Conservation (phyloP, 768 basidiomycete species). For the Tulasnella sp. region DNA sequence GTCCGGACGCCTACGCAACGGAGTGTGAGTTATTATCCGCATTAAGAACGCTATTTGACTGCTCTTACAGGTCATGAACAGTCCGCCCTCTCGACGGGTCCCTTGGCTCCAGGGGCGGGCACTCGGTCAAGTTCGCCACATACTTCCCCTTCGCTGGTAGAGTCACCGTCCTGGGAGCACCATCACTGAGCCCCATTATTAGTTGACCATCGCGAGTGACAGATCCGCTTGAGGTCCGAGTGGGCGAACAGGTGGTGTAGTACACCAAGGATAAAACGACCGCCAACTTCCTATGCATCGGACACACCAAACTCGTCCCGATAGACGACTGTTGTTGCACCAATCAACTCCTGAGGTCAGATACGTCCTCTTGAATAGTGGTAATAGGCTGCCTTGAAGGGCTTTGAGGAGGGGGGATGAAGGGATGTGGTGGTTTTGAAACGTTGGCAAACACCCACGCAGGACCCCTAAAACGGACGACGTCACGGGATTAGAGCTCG, state of each 20-base stretch:
- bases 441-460: neutral
- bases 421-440: neutral
- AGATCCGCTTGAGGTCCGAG: neutral
- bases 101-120: conserved; percentile 1
- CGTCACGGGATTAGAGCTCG: neutral
- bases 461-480: neutral
- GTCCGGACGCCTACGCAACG: conserved; percentile 27
- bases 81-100: neutral
- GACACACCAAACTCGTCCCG: neutral
- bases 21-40: neutral
- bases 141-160: neutral
- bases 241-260: neutral
- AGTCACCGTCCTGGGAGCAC: neutral
- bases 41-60: neutral
- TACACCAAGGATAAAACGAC: neutral
- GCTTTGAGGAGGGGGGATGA: neutral
- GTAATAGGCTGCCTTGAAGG: neutral
- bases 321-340: neutral
- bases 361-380: neutral
- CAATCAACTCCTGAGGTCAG: neutral
- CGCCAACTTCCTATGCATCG: neutral
- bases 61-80: conserved; percentile 17
- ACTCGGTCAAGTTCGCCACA: conserved; percentile 15
- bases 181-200: neutral
- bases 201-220: neutral